A percentile compares a stretch with the other conserved stretches of the same genome.
Evolutionary conservation across 306 rosid genomes (phyloP).

Genomic region (Boehmeria nivea): DNA sequence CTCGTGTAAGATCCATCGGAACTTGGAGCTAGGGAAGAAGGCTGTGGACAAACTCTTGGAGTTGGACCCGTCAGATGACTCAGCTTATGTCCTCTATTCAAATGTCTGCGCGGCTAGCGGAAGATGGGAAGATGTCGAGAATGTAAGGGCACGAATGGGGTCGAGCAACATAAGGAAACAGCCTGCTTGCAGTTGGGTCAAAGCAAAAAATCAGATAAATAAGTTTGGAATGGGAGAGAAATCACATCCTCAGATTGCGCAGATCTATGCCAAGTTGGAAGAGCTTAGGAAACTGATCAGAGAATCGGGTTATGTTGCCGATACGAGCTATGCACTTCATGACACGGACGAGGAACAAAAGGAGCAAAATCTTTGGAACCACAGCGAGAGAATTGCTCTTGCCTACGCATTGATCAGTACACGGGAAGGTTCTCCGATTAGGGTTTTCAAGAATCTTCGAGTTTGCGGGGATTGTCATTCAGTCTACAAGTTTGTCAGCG

Average conservation of each 20-base stretch:
- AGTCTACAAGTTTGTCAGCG: conserved; percentile 65
- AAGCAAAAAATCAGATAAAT: conserved; percentile 55
- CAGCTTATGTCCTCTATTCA: conserved; percentile 85
- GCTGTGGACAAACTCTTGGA: conserved; percentile 66
- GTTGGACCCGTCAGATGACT: conserved; percentile 70
- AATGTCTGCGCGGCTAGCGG: conserved; percentile 72
- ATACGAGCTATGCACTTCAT: conserved; percentile 73
- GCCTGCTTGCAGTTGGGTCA: conserved; percentile 92
- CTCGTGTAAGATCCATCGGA: conserved; percentile 71
- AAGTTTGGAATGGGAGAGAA: conserved; percentile 80
- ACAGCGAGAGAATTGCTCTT: conserved; percentile 89
- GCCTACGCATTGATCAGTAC: conserved; percentile 69
- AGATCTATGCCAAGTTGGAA: conserved; percentile 54
- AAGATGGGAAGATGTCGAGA: conserved; percentile 83
- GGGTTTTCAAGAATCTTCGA: conserved; percentile 85
- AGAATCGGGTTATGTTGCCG: conserved; percentile 80
- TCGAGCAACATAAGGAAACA: conserved; percentile 57
- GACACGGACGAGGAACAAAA: conserved; percentile 90
- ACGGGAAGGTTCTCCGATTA: conserved; percentile 54
- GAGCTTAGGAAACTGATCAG: conserved; percentile 59
- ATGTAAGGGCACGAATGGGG: conserved; percentile 63
- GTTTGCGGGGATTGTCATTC: conserved; percentile 96
- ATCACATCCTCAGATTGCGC: conserved; percentile 42
- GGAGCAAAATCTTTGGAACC: conserved; percentile 93
- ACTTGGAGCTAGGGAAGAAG: conserved; percentile 64